phyloP scores from a whole-genome alignment of 768 basidiomycete species.

The Pleurotus eryngii region DNA sequence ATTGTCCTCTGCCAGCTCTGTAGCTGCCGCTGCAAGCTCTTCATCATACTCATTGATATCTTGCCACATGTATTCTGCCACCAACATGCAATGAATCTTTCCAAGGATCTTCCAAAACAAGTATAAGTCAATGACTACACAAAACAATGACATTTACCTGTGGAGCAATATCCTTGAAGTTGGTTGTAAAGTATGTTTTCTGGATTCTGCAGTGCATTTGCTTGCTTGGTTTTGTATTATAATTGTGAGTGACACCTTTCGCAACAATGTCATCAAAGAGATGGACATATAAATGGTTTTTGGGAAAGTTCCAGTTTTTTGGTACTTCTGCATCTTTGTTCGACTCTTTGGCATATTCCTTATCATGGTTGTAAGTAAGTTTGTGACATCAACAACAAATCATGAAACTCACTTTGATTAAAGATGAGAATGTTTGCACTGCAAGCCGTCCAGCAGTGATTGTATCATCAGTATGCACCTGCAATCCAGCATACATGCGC shows the following conservation, averaged over 20 bases:
- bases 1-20: neutral
- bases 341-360: neutral
- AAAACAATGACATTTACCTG: constrained; percentile 23
- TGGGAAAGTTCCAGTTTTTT: constrained; percentile 32
- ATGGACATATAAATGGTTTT: constrained; percentile 30
- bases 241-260: constrained; percentile 28
- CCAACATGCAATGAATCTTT: neutral
- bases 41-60: neutral
- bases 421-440: constrained; percentile 12
- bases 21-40: neutral
- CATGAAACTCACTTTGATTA: constrained; percentile 14
- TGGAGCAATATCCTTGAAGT: constrained; percentile 27
- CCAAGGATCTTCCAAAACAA: neutral
- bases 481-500: constrained; percentile 23
- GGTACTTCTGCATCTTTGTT: neutral
- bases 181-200: constrained; percentile 24
- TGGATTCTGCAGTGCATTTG: constrained; percentile 25
- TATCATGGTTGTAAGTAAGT: neutral
- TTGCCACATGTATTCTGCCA: neutral
- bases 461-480: constrained; percentile 27
- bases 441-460: constrained; percentile 16
- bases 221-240: constrained; percentile 30
- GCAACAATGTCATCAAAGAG: constrained; percentile 25
- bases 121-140: neutral
- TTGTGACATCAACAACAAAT: neutral